These are phyloP conservation scores for Evernia prunastri DNA, from an alignment of 495 filamentous ascomycete genomes.

Conservation along the genomic window DNA sequence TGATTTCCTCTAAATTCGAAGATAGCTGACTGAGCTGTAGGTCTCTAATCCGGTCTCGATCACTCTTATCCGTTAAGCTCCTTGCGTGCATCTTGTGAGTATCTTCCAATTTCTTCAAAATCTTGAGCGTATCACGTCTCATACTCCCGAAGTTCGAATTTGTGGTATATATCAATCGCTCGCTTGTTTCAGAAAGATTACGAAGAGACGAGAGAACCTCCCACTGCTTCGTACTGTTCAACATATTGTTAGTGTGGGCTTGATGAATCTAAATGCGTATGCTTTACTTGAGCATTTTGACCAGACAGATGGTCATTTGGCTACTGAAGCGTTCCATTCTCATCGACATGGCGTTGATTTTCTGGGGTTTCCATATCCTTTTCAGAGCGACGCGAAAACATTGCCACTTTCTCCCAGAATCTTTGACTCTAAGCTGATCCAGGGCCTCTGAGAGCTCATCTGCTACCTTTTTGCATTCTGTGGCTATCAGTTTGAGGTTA, in stretches of 20 bases:
- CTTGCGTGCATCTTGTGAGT: background rate
- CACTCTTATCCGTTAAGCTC: background rate
- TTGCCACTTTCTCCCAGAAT: background rate
- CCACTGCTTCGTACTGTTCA: background rate
- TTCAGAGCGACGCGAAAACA: background rate
- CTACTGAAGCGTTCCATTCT: background rate
- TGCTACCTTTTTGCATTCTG: background rate
- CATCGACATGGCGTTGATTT: background rate
- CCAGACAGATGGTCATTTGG: background rate
- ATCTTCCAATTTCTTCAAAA: background rate
- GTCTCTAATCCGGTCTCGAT: background rate
- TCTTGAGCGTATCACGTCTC: background rate
- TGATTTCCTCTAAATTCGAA: background rate
- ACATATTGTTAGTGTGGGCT: background rate
- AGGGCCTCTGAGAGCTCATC: background rate
- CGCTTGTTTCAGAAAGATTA: background rate
- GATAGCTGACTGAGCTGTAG: background rate
- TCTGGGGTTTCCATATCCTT: background rate
- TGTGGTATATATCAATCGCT: background rate
- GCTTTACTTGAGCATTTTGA: background rate
- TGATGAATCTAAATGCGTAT: background rate
- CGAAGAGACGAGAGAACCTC: background rate
- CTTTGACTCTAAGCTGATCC: background rate
- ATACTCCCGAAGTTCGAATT: background rate
- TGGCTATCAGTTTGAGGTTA: background rate